Evolutionary conservation across 2,329 filamentous ascomycete species (phyloP), one percentile per base, ranked within the genome.

Genomic region (Xylariales sp.): DNA sequence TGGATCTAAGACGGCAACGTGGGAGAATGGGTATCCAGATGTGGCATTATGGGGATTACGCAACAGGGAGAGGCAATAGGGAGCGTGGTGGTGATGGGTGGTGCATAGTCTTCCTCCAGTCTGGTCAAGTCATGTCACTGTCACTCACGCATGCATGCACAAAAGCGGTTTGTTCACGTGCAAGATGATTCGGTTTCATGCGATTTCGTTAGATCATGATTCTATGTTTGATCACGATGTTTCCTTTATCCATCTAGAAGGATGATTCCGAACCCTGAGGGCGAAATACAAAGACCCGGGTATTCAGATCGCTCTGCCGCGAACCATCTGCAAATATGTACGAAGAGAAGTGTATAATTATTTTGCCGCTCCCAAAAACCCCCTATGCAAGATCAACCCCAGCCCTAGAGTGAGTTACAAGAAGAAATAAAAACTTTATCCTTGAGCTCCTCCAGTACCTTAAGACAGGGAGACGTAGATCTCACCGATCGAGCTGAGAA

Each of bases 401-500:
- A n/a, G 41, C 33, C 29, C 41, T 38, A 40, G 32, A 33, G n/a
- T n/a, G n/a, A n/a, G 29, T 23, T 47, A 49, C 38, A 48, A 49
- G 40, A 53, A 50, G 25, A 24, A 7, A 33, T 23, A 10, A 25
- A 25, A 14, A 19, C 27, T 17, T 15, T 16, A 29, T n/a, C 33
- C 21, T 37, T 54, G n/a, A n/a, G n/a, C n/a, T n/a, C n/a, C n/a
- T n/a, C n/a, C n/a, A n/a, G n/a, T n/a, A n/a, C n/a, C n/a, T n/a
- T n/a, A n/a, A n/a, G n/a, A 56, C 57, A 28, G 52, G 42, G 34
- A 57, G 48, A 72, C 74, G 49, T 72, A 79, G 40, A 65, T 65
- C 48, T 67, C 53, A 53, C 76, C 76, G 45, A 63, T 66, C 16
- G 45, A 43, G 63, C 65, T 75, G 17, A 73, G 60, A n/a, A 54